phyloP scores from a whole-genome alignment of 2,329 filamentous ascomycete species.

The Colletotrichum musicola region DNA sequence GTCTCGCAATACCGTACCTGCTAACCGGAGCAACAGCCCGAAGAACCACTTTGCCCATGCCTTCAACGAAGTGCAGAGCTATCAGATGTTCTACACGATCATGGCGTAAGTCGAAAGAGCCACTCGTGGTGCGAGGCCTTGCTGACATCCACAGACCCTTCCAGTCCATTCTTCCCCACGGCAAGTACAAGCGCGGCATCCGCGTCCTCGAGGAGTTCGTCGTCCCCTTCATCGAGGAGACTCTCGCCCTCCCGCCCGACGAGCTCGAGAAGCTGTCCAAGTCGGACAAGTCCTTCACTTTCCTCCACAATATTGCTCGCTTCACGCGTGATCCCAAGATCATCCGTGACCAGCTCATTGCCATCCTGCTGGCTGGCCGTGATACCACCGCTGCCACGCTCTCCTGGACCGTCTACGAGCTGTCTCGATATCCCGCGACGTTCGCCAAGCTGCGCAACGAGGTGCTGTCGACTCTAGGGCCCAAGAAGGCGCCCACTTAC shows the following conservation, averaged over 20 bases:
- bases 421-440: conserved; percentile 55
- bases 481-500: conserved; percentile 43
- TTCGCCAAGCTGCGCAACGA: conserved; percentile 57
- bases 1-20: not conserved
- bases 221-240: conserved; percentile 75
- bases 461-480: conserved; percentile 64
- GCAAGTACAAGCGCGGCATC: conserved; percentile 72
- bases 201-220: conserved; percentile 77
- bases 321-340: conserved; percentile 73
- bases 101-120: conserved; percentile 48
- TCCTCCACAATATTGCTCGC: conserved; percentile 80
- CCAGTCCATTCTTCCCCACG: conserved; percentile 68
- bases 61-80: conserved; percentile 77
- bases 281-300: conserved; percentile 76
- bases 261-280: conserved; percentile 79
- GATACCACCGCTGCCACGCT: conserved; percentile 67
- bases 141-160: conserved; percentile 63
- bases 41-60: conserved; percentile 74
- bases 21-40: conserved; percentile 52
- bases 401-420: conserved; percentile 60
- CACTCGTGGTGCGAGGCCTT: not conserved
- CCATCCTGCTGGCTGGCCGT: conserved; percentile 72
- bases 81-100: conserved; percentile 73
- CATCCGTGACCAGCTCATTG: conserved; percentile 82
- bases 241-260: conserved; percentile 70